Percentiles rank a stretch among this genome's conserved stretches.
These are phyloP conservation scores for Fusarium poae DNA, from an alignment of 2,329 filamentous ascomycete genomes.

Conservation along the genomic window DNA sequence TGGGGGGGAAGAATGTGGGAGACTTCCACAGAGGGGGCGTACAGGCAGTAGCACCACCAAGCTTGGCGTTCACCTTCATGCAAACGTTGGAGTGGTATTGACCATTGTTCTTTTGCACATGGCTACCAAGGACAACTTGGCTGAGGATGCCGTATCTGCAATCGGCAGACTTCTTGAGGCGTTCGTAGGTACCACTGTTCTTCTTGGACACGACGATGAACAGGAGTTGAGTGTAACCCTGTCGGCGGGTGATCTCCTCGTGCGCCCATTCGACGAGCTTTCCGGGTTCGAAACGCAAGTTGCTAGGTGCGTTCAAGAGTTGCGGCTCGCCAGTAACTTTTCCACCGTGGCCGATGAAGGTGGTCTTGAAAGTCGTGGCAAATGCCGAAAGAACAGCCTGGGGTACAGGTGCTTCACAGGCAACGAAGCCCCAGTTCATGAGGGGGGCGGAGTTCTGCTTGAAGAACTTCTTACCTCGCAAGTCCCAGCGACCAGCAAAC, in stretches of 20 bases:
- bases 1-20: slow-evolving; percentile 54
- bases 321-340: slow-evolving; percentile 54
- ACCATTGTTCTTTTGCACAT: slow-evolving; percentile 76
- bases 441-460: slow-evolving; percentile 72
- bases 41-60: slow-evolving; percentile 82
- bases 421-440: slow-evolving; percentile 80
- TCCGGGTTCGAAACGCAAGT: slow-evolving; percentile 58
- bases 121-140: slow-evolving; percentile 80
- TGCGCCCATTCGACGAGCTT: slow-evolving; percentile 62
- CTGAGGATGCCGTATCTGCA: slow-evolving; percentile 86
- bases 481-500: slow-evolving; percentile 84
- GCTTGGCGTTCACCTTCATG: slow-evolving; percentile 97
- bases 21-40: slow-evolving; percentile 54
- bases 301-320: slow-evolving; percentile 52
- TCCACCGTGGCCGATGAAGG: slow-evolving; percentile 66
- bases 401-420: slow-evolving; percentile 68
- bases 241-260: slow-evolving; percentile 66
- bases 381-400: slow-evolving; percentile 53
- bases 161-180: slow-evolving; percentile 90
- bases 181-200: slow-evolving; percentile 79
- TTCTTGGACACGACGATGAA: slow-evolving; percentile 82
- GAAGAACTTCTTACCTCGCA: slow-evolving; percentile 82
- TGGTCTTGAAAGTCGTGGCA: slow-evolving; percentile 58
- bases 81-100: slow-evolving; percentile 95
- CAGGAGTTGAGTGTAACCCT: slow-evolving; percentile 77